Conservation (phyloP, 2,329 filamentous ascomycete species). For the Pseudocercospora eumusae region DNA sequence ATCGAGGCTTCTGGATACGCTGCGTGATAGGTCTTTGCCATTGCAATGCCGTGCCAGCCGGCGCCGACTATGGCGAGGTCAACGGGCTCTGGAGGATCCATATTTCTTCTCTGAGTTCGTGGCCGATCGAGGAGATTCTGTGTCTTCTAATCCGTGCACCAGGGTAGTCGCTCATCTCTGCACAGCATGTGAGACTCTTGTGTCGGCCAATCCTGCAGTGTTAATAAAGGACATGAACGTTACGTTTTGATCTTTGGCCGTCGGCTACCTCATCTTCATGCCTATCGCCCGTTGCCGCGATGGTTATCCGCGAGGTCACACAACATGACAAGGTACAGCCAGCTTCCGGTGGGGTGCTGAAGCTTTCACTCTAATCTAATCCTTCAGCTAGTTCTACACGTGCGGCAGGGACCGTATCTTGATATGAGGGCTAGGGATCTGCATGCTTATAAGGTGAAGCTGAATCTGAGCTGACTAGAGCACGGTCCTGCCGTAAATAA, state of each 20-base stretch:
- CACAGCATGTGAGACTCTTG: background rate
- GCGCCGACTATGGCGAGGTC: constrained; percentile 16
- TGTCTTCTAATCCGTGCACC: no score
- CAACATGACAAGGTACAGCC: background rate
- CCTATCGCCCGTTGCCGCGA: background rate
- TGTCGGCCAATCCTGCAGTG: background rate
- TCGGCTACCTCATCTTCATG: background rate
- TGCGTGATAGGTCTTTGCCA: constrained; percentile 50
- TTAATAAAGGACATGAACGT: background rate
- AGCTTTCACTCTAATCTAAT: background rate
- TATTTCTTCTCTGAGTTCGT: background rate
- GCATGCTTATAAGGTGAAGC: no score
- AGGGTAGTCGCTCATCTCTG: background rate
- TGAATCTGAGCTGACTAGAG: no score
- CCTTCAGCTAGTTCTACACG: background rate
- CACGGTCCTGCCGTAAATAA: no score
- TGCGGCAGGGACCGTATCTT: background rate
- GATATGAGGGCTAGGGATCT: no score
- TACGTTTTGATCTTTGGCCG: background rate
- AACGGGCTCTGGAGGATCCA: background rate
- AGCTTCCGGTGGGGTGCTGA: background rate
- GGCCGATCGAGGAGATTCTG: background rate
- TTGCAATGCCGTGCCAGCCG: constrained; percentile 49
- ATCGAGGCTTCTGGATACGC: constrained; percentile 43
- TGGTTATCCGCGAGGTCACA: background rate